These are phyloP conservation scores for Cymbomonas tetramitiformis DNA, from an alignment of 139 green algal genomes.

Conservation along the genomic window DNA sequence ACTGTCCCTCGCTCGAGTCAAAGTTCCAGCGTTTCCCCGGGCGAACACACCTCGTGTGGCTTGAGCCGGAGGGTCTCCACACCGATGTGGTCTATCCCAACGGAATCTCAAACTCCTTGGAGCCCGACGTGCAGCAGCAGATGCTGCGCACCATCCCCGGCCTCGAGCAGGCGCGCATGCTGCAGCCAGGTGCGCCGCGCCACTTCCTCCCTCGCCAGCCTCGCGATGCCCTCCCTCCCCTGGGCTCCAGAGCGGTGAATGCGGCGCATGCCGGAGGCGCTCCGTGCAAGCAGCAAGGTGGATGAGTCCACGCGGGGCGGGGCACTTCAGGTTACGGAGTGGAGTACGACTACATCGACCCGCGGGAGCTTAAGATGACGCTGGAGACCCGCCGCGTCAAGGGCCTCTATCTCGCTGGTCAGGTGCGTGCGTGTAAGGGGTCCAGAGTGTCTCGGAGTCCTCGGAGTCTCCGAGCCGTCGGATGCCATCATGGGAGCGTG, in stretches of 20 bases:
- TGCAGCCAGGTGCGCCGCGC: no score
- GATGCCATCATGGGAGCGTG: no score
- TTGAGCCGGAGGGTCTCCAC: slow-evolving; percentile 82
- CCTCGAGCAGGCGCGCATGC: slow-evolving; percentile 64
- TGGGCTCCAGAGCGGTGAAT: no score
- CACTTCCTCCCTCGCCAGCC: no score
- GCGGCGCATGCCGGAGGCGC: no score
- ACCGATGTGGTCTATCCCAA: slow-evolving; percentile 91
- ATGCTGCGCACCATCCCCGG: slow-evolving; percentile 84
- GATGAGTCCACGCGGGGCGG: no score
- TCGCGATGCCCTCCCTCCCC: no score
- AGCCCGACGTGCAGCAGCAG: slow-evolving; percentile 75
- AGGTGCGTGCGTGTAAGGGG: no score
- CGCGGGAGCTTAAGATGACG: slow-evolving; percentile 63
- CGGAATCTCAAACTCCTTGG: slow-evolving; percentile 82
- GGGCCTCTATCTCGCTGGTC: slow-evolving; percentile 87
- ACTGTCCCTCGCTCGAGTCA: slow-evolving; percentile 95
- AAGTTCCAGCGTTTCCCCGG: slow-evolving; percentile 93
- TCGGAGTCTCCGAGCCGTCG: no score
- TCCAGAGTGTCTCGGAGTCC: no score
- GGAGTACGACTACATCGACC: slow-evolving; percentile 95
- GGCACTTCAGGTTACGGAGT: slow-evolving; percentile 96
- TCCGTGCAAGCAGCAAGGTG: no score
- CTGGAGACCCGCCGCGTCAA: slow-evolving; percentile 72
- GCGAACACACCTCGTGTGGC: slow-evolving; percentile 88